phyloP scores from a whole-genome alignment of 140 eudicot genomes.

The Cichorium intybus region DNA sequence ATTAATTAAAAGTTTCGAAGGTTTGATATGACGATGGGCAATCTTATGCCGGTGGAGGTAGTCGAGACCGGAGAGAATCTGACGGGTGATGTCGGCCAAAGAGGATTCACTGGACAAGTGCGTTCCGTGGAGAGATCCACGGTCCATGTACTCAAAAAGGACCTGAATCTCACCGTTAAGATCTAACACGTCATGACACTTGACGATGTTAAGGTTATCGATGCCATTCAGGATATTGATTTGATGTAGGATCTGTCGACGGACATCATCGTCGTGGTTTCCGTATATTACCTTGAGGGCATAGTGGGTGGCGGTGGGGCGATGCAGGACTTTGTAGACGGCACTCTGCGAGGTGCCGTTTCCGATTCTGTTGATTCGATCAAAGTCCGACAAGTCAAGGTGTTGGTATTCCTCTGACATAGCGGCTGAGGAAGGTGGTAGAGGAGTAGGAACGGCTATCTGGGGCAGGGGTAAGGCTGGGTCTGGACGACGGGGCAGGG shows the following conservation, averaged over 20 bases:
- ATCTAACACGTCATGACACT: conserved; percentile 13
- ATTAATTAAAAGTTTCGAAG: conserved; percentile 59
- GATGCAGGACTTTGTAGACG: conserved; percentile 77
- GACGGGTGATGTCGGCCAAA: conserved; percentile 37
- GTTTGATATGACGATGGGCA: conserved; percentile 84
- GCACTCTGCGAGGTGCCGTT: conserved; percentile 82
- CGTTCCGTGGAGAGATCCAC: conserved; percentile 33
- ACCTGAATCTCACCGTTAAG: conserved; percentile 36
- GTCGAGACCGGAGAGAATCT: conserved; percentile 57
- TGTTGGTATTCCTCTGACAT: background rate
- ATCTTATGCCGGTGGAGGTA: conserved; percentile 65
- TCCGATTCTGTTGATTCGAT: conserved; percentile 69
- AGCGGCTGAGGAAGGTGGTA: conserved; percentile 41
- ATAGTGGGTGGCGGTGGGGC: conserved; percentile 48
- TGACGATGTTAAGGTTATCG: conserved; percentile 45
- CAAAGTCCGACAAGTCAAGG: conserved; percentile 45
- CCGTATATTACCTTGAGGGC: conserved; percentile 84
- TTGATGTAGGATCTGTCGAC: conserved; percentile 71
- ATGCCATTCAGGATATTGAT: conserved; percentile 79
- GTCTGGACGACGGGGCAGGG: conserved; percentile 61
- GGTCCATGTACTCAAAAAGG: conserved; percentile 37
- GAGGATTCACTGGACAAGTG: conserved; percentile 24
- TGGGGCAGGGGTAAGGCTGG: conserved; percentile 60
- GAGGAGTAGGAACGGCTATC: conserved; percentile 70
- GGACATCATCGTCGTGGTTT: conserved; percentile 63